Conservation (phyloP, 306 rosid genomes). For the Oemleria cerasiformis region DNA sequence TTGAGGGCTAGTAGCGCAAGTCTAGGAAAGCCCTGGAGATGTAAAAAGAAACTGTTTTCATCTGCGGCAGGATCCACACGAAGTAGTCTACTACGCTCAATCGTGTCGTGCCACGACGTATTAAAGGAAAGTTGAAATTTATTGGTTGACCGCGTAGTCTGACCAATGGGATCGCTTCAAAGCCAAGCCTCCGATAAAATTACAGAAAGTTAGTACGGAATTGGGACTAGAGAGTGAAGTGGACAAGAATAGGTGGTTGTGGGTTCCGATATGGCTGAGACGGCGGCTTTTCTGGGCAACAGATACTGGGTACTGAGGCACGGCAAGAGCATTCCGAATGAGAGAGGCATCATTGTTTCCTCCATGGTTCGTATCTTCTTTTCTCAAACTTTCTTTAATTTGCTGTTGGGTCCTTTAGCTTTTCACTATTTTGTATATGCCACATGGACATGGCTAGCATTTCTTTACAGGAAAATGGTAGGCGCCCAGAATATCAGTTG, state of each 20-base stretch:
- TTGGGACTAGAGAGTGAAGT: not conserved
- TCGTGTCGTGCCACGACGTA: not conserved
- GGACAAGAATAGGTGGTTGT: not conserved
- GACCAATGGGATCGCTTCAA: not conserved
- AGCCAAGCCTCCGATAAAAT: not conserved
- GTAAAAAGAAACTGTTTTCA: not conserved
- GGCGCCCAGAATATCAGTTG: slow-evolving; percentile 61
- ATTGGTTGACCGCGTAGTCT: not conserved
- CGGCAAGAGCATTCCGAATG: slow-evolving; percentile 90
- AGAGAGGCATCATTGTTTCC: slow-evolving; percentile 74
- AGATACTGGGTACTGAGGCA: slow-evolving; percentile 80
- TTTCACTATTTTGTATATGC: not conserved
- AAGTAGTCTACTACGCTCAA: fast-evolving
- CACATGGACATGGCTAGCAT: not conserved
- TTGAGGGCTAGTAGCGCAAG: not conserved
- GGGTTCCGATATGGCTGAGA: slow-evolving; percentile 28
- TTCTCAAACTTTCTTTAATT: not conserved
- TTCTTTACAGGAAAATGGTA: slow-evolving; percentile 67
- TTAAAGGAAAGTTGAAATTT: not conserved
- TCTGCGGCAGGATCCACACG: not conserved
- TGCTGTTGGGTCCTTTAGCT: not conserved
- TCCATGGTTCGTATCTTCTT: slow-evolving; percentile 43
- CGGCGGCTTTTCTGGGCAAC: slow-evolving; percentile 45
- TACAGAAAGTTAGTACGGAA: not conserved
- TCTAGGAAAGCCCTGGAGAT: not conserved